Conservation (phyloP, 192 early-diverging fungal genomes). For the Coemansia sp. region DNA sequence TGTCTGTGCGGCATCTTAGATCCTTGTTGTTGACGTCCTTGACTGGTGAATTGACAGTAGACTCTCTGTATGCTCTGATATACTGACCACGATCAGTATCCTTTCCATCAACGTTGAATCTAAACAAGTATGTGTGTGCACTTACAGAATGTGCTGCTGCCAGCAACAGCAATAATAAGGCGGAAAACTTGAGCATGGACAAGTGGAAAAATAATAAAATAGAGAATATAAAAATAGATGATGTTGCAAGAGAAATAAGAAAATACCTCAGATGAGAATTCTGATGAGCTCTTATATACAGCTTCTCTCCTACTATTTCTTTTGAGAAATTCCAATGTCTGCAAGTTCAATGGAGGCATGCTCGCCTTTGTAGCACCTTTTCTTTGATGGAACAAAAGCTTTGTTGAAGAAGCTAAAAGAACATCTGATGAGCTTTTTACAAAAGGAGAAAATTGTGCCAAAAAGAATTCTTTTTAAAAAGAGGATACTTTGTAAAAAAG, state of each 20-base stretch:
- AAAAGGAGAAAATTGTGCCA: not conserved
- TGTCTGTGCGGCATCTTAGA: slow-evolving; percentile 3
- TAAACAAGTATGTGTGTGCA: slow-evolving; percentile 1
- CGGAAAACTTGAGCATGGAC: not conserved
- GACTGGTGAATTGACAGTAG: slow-evolving; percentile 1
- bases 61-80: not conserved
- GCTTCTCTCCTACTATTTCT: not conserved
- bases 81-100: not conserved
- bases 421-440: no score
- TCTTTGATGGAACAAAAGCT: not conserved
- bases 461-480: not conserved
- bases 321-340: not conserved
- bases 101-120: not conserved
- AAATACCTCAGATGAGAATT: not conserved
- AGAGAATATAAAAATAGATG: not conserved
- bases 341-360: not conserved
- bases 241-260: not conserved
- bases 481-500: not conserved
- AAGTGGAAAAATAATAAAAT: not conserved
- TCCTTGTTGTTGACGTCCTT: not conserved
- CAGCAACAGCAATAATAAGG: not conserved
- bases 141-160: not conserved
- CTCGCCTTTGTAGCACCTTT: not conserved
- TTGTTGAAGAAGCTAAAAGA: no score
- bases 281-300: not conserved